Conservation (phyloP, 2,329 filamentous ascomycete species). For the Aspergillus sclerotialis region DNA sequence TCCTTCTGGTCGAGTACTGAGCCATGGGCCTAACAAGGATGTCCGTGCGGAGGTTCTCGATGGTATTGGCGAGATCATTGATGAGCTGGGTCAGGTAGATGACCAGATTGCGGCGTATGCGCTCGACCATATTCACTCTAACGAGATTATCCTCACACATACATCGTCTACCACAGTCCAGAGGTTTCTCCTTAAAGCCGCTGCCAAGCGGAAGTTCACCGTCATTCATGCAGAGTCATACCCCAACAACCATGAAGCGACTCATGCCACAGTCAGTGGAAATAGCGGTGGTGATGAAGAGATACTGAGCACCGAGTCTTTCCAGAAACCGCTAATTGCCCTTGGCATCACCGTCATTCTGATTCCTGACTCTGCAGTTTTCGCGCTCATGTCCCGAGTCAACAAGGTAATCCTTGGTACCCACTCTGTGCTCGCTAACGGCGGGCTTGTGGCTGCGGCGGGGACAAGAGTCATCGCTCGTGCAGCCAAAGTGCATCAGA, state of each 20-base stretch:
- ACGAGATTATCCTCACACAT: conserved; percentile 86
- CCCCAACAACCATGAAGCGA: conserved; percentile 60
- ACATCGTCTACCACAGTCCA: conserved; percentile 82
- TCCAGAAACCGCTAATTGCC: conserved; percentile 71
- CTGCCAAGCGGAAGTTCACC: conserved; percentile 84
- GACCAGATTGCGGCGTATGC: conserved; percentile 86
- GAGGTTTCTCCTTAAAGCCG: conserved; percentile 80
- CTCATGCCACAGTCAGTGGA: conserved; percentile 57
- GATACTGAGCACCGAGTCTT: conserved; percentile 40
- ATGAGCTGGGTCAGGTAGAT: conserved; percentile 87
- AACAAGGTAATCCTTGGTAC: conserved; percentile 93
- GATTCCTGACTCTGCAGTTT: conserved; percentile 76
- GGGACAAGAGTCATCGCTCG: conserved; percentile 79
- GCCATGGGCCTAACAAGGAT: conserved; percentile 46
- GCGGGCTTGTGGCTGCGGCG: conserved; percentile 73
- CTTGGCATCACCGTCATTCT: conserved; percentile 76
- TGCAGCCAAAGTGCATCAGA: conserved; percentile 74
- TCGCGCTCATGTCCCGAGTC: conserved; percentile 89
- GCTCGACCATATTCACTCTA: conserved; percentile 85
- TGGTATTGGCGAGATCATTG: conserved; percentile 91
- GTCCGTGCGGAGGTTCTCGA: conserved; percentile 86
- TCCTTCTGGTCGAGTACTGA: conserved; percentile 25
- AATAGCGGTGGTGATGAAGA: conserved; percentile 43
- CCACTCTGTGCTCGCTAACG: conserved; percentile 80
- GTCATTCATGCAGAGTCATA: conserved; percentile 73